Conservation (phyloP, 768 basidiomycete species). For the Phanerochaete carnosa region DNA sequence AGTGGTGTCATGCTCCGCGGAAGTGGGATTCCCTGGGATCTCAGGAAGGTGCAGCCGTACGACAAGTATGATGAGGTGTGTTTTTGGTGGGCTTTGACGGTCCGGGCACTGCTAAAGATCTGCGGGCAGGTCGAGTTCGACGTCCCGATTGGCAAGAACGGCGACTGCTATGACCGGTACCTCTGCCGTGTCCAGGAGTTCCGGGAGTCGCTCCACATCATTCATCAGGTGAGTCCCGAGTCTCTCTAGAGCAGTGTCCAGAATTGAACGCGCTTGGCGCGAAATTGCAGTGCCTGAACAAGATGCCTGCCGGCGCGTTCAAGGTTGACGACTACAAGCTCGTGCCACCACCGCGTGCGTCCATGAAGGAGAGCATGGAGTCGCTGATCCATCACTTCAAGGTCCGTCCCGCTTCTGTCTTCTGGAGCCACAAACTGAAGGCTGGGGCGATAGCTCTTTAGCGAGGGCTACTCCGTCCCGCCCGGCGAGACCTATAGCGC, state of each 20-base stretch:
- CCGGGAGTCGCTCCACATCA: conserved; percentile 89
- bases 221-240: conserved; percentile 54
- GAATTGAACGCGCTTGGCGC: background rate
- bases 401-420: conserved; percentile 33
- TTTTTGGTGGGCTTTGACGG: background rate
- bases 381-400: conserved; percentile 98
- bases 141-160: conserved; percentile 93
- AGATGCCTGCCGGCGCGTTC: conserved; percentile 89
- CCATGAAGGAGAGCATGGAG: conserved; percentile 99
- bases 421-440: background rate
- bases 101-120: background rate
- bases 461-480: conserved; percentile 95
- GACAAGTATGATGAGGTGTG: conserved; percentile 92
- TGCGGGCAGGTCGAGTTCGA: conserved; percentile 84
- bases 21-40: conserved; percentile 92
- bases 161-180: conserved; percentile 98
- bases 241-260: background rate
- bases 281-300: conserved; percentile 78
- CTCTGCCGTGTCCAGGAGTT: conserved; percentile 98
- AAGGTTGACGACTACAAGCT: conserved; percentile 98
- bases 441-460: conserved; percentile 64
- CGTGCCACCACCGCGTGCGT: conserved; percentile 91
- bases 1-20: conserved; percentile 97
- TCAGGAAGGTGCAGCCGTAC: conserved; percentile 88
- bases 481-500: conserved; percentile 95